Evolutionary conservation across 164 flowering plant species (phyloP).

Genomic region (Platanus orientalis): DNA sequence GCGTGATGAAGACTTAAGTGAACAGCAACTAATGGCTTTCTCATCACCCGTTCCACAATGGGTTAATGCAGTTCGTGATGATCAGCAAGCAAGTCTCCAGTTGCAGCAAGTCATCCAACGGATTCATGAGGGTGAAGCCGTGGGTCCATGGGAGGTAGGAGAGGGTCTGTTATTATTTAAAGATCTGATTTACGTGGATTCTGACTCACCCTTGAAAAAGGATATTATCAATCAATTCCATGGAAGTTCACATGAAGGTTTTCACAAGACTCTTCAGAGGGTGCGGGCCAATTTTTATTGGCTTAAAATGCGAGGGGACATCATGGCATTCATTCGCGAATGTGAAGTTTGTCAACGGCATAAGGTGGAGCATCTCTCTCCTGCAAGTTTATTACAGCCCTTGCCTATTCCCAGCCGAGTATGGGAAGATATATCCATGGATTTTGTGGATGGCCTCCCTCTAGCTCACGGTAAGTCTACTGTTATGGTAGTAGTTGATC

Average conservation of each 20-base stretch:
- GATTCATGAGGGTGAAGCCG: not conserved
- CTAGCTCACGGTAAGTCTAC: conserved; percentile 1
- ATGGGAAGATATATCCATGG: conserved; percentile 19
- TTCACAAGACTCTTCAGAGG: not conserved
- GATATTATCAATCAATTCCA: not conserved
- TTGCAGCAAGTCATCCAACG: not conserved
- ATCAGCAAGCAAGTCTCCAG: not conserved
- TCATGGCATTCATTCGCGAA: not conserved
- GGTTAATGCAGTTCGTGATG: too few species aligned
- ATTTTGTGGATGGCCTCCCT: conserved; percentile 23
- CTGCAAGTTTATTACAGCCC: conserved; percentile 5
- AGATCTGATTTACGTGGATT: not conserved
- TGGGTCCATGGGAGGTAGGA: not conserved
- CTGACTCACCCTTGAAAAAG: not conserved
- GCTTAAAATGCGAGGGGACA: not conserved
- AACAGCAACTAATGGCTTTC: too few species aligned
- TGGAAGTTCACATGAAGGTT: not conserved
- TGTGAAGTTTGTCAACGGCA: conserved; percentile 8
- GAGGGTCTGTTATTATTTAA: not conserved
- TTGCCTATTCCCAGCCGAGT: conserved; percentile 7
- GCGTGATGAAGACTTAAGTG: too few species aligned
- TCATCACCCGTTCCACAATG: too few species aligned
- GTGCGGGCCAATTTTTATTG: not conserved
- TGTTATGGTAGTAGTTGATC: conserved; percentile 24
- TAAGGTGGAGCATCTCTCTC: not conserved